phyloP scores from a whole-genome alignment of 352 stramenopile species.

The Pythium scleroteichum region DNA sequence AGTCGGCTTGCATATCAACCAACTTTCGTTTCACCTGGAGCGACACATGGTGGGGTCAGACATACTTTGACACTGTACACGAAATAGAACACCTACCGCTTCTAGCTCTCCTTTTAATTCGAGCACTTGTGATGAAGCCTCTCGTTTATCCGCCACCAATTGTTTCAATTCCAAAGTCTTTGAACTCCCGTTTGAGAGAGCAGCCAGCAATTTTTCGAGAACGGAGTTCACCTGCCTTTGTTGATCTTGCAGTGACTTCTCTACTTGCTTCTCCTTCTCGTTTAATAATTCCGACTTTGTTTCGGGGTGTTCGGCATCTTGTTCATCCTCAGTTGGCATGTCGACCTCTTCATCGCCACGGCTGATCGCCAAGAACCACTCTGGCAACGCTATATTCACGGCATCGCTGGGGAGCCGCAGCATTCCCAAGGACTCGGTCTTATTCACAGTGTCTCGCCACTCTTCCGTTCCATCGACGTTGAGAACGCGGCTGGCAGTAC shows the following conservation, averaged over 20 bases:
- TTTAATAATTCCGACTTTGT: slow-evolving; percentile 18
- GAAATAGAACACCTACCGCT: slow-evolving; percentile 37
- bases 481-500: slow-evolving; percentile 24
- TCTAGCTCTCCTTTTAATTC: slow-evolving; percentile 55
- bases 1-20: slow-evolving; percentile 55
- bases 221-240: slow-evolving; percentile 38
- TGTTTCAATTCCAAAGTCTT: slow-evolving; percentile 48
- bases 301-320: slow-evolving; percentile 28
- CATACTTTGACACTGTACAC: neutral
- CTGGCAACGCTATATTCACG: slow-evolving; percentile 55
- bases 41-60: slow-evolving; percentile 11
- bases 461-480: slow-evolving; percentile 18
- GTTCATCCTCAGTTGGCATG: slow-evolving; percentile 12
- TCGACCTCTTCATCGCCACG: slow-evolving; percentile 44
- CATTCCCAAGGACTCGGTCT: slow-evolving; percentile 47
- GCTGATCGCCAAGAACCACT: slow-evolving; percentile 72
- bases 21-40: slow-evolving; percentile 59
- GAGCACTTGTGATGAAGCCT: slow-evolving; percentile 42
- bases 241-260: slow-evolving; percentile 43
- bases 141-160: slow-evolving; percentile 59
- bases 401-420: slow-evolving; percentile 39
- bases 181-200: slow-evolving; percentile 12
- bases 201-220: slow-evolving; percentile 42
- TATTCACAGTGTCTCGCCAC: slow-evolving; percentile 38
- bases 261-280: slow-evolving; percentile 44